phyloP scores from a whole-genome alignment of 2,329 filamentous ascomycete species.

The Exserohilum rostratum region DNA sequence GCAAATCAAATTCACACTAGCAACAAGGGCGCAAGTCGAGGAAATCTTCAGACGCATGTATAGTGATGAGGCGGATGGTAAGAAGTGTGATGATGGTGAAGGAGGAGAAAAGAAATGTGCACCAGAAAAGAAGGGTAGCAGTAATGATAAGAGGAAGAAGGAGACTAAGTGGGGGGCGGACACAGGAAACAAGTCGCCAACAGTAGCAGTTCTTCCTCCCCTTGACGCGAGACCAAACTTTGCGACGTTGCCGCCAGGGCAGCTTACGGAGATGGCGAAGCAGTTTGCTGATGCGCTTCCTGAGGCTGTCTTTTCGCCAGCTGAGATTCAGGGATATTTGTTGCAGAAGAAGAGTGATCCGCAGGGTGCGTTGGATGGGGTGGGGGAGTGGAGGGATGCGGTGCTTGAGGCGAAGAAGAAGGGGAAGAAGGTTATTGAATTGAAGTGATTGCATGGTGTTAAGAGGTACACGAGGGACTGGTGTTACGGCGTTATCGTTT shows the following conservation, averaged over 20 bases:
- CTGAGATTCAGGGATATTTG: conserved; percentile 23
- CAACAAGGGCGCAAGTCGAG: conserved; percentile 10
- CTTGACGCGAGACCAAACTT: background rate
- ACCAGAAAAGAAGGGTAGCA: background rate
- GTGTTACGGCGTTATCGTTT: no score
- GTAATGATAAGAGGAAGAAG: background rate
- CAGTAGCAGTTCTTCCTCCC: background rate
- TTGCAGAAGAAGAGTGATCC: conserved; percentile 14
- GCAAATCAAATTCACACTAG: conserved; percentile 29
- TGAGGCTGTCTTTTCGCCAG: conserved; percentile 10
- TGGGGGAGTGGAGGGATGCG: conserved; percentile 3
- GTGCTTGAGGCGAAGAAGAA: conserved; percentile 12
- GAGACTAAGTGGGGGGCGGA: background rate
- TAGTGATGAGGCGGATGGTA: conserved; percentile 1
- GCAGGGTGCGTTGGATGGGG: conserved; percentile 4
- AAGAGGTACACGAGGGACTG: no score
- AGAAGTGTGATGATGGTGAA: no score
- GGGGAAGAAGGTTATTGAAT: conserved; percentile 10
- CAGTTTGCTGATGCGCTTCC: conserved; percentile 16
- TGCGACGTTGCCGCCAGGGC: background rate
- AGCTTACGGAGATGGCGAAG: background rate
- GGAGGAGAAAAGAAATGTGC: no score
- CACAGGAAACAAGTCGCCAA: background rate
- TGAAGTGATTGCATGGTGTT: no score
- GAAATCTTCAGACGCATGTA: conserved; percentile 33